Base-by-base conservation (phyloP, 1,284 basidiomycete species). In the Trametes hirsuta region DNA sequence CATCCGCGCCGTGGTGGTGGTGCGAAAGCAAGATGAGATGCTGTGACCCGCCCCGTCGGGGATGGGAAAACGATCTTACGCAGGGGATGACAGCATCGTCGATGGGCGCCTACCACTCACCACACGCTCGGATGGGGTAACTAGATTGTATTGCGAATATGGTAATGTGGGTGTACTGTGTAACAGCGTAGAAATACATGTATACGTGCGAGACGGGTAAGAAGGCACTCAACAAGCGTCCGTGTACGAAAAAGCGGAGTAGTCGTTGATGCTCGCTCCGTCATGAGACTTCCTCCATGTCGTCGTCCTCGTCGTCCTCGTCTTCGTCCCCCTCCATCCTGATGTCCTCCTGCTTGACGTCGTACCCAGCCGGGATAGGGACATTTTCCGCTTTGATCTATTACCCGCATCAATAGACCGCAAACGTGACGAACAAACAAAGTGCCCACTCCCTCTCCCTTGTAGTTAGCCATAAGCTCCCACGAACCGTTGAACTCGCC, bases 401-500 rank as follows among this genome's bases (percentile, higher is more conserved):
- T 18, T 24, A 59, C 24, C 36, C 47, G 35, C 11, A 47, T 55
- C 55, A 49, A 34, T 55, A 35, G 9, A 41, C 25, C 14, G 11
- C 42, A 36, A 10, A 44, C 40, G 39, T 41, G 11, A 61, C 59
- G 36, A 53, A 52, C 42, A 15, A 30, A 39, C 24, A 53, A 52
- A 47, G 30, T 35, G 78, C 84, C 59, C 61, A 86, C 85, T 69
- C 81, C 82, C 34, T 81, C 80, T 58, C 82, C 84, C 66, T 84
- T 85, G 74, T 82, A 90, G 64, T 83, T 85, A 56, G 84, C 81
- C 68, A 85, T 84, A 55, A 90, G 78, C 74, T 90, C 87, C 86
- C 87, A 91, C 58, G 83, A 74, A 11, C 87, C 87, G 57, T 86
- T 88, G 71, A 80, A 74, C 75, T 91, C 88, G 53, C 95, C 95